Evolutionary conservation across 352 stramenopile species (phyloP).

Genomic region (Globisporangium okanoganense): DNA sequence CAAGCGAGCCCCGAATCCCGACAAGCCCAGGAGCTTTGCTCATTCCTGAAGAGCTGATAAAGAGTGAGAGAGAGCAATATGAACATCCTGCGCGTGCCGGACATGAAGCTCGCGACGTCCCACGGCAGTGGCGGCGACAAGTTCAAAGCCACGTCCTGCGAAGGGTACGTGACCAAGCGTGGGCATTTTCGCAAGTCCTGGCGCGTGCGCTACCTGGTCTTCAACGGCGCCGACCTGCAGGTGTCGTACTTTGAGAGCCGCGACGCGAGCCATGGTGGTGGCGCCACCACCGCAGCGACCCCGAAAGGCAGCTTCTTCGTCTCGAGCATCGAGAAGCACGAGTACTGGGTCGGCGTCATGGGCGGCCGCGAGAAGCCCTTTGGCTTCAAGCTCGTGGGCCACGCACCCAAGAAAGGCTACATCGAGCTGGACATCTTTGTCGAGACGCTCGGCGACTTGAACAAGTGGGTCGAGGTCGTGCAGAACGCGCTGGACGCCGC

Average conservation of each 20-base stretch:
- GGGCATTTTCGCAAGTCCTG: slow-evolving; percentile 84
- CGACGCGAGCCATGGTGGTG: slow-evolving; percentile 28
- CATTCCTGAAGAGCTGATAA: not conserved
- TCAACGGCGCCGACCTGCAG: slow-evolving; percentile 64
- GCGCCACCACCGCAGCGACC: slow-evolving; percentile 3
- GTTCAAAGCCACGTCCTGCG: slow-evolving; percentile 65
- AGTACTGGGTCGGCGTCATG: slow-evolving; percentile 69
- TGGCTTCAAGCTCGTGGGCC: slow-evolving; percentile 83
- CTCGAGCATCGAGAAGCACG: slow-evolving; percentile 72
- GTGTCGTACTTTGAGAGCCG: slow-evolving; percentile 80
- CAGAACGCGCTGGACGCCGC: slow-evolving; percentile 61
- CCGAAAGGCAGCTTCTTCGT: slow-evolving; percentile 75
- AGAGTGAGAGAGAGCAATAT: slow-evolving; percentile 17
- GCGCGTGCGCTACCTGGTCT: slow-evolving; percentile 71
- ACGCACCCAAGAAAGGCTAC: slow-evolving; percentile 71
- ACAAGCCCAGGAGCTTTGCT: not conserved
- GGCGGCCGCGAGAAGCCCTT: slow-evolving; percentile 70
- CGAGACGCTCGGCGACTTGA: slow-evolving; percentile 51
- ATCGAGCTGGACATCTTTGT: slow-evolving; percentile 81
- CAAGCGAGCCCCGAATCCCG: not conserved
- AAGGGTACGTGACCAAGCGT: slow-evolving; percentile 86
- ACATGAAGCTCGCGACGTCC: slow-evolving; percentile 17
- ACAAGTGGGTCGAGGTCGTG: slow-evolving; percentile 79
- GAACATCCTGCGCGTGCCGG: slow-evolving; percentile 58
- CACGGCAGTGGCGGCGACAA: slow-evolving; percentile 19